A percentile compares a stretch with the other conserved stretches of the same genome.
Conservation (phyloP, 192 early-diverging fungal genomes). For the Umbelopsis sp. region DNA sequence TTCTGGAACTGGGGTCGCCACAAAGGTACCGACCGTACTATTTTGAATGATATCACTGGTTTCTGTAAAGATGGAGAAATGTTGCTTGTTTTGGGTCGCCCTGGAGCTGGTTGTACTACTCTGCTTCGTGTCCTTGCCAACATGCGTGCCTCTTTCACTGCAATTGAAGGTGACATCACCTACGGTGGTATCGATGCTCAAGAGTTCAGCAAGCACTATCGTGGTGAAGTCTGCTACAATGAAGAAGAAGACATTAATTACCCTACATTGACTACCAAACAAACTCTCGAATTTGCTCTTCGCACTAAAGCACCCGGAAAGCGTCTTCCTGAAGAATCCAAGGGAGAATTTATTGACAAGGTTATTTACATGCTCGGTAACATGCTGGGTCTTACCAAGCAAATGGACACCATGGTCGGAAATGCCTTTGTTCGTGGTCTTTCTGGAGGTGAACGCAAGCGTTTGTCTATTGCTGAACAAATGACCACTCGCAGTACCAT, state of each 20-base stretch:
- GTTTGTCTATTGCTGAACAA: constrained; percentile 75
- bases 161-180: constrained; percentile 57
- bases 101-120: constrained; percentile 70
- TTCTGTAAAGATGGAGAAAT: constrained; percentile 77
- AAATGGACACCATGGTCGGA: constrained; percentile 66
- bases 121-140: constrained; percentile 64
- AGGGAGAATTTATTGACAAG: constrained; percentile 30
- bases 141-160: constrained; percentile 44
- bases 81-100: constrained; percentile 69
- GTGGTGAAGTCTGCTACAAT: constrained; percentile 77
- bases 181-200: constrained; percentile 71
- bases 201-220: constrained; percentile 62
- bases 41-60: constrained; percentile 66
- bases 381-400: constrained; percentile 60
- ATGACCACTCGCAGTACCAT: constrained; percentile 62
- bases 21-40: constrained; percentile 42
- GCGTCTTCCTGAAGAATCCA: constrained; percentile 44
- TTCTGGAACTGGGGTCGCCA: constrained; percentile 35
- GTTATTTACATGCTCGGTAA: constrained; percentile 55
- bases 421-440: constrained; percentile 75
- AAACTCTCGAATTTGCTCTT: constrained; percentile 79
- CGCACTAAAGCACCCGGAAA: constrained; percentile 68
- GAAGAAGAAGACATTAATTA: constrained; percentile 65
- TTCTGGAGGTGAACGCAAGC: constrained; percentile 76
- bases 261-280: constrained; percentile 72